These are phyloP conservation scores for Cyberlindnera japonica DNA, from an alignment of 805 yeast species.

Conservation along the genomic window DNA sequence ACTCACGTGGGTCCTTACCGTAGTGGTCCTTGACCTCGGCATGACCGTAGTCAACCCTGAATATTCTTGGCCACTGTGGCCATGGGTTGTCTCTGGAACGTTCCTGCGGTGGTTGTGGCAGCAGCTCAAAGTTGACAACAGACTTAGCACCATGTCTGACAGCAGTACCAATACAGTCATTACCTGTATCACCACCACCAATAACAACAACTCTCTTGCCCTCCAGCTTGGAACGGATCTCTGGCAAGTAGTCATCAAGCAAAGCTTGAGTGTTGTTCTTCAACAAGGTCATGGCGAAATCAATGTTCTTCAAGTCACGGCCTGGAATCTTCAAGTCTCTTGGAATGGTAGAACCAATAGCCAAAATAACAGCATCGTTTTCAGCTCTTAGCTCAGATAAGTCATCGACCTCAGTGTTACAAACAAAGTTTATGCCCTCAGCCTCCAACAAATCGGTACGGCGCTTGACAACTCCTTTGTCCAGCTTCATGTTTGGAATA, in stretches of 20 bases:
- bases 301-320: conserved; percentile 83
- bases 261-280: conserved; percentile 87
- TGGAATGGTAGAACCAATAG: conserved; percentile 96
- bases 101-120: conserved; percentile 85
- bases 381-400: conserved; percentile 60
- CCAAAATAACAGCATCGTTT: conserved; percentile 82
- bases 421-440: conserved; percentile 81
- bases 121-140: conserved; percentile 87
- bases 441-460: conserved; percentile 87
- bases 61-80: conserved; percentile 99
- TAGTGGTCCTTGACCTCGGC: conserved; percentile 91
- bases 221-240: conserved; percentile 61
- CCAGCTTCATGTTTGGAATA: conserved; percentile 98
- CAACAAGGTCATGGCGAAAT: conserved; percentile 91
- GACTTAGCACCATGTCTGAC: conserved; percentile 96
- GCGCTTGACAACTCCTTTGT: conserved; percentile 87
- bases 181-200: conserved; percentile 99
- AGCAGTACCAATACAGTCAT: conserved; percentile 96
- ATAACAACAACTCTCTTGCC: conserved; percentile 94
- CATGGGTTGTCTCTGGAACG: conserved; percentile 96
- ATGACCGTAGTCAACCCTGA: conserved; percentile 98
- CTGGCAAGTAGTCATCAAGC: conserved; percentile 74
- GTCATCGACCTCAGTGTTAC: conserved; percentile 80
- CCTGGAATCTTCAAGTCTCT: conserved; percentile 94
- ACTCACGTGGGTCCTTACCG: conserved; percentile 97